Conservation (phyloP, 208 protist genomes). For the Angomonas deanei region DNA sequence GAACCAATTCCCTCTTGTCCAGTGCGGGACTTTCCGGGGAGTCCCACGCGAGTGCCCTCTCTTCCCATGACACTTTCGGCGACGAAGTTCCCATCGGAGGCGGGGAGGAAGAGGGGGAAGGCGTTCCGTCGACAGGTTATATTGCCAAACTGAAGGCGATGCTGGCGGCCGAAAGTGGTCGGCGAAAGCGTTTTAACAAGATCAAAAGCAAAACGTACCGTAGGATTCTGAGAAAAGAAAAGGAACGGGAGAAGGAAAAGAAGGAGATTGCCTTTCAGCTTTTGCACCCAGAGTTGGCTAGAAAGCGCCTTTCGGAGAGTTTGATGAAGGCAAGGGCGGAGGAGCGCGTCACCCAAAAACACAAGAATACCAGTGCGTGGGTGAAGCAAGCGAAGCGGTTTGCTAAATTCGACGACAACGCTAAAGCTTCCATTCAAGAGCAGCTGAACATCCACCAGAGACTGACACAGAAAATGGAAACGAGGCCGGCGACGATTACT, state of each 20-base stretch:
- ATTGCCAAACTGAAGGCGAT: slow-evolving; percentile 88
- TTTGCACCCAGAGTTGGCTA: slow-evolving; percentile 83
- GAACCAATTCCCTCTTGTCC: background rate
- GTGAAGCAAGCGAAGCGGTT: slow-evolving; percentile 88
- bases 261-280: slow-evolving; percentile 80
- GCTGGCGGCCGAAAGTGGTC: slow-evolving; percentile 82
- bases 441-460: slow-evolving; percentile 76
- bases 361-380: slow-evolving; percentile 91
- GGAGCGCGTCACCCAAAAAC: slow-evolving; percentile 87
- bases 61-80: background rate
- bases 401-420: slow-evolving; percentile 61
- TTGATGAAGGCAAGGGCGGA: slow-evolving; percentile 78
- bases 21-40: background rate
- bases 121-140: slow-evolving; percentile 46
- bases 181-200: slow-evolving; percentile 81
- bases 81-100: background rate
- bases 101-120: slow-evolving; percentile 7
- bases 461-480: slow-evolving; percentile 90
- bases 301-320: slow-evolving; percentile 57
- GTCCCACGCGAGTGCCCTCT: no score
- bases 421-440: slow-evolving; percentile 86
- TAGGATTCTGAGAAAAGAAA: slow-evolving; percentile 88
- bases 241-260: slow-evolving; percentile 80
- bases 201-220: slow-evolving; percentile 93
- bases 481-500: slow-evolving; percentile 72